Conservation (phyloP, 805 yeast species). For the Ascoidea asiatica region DNA sequence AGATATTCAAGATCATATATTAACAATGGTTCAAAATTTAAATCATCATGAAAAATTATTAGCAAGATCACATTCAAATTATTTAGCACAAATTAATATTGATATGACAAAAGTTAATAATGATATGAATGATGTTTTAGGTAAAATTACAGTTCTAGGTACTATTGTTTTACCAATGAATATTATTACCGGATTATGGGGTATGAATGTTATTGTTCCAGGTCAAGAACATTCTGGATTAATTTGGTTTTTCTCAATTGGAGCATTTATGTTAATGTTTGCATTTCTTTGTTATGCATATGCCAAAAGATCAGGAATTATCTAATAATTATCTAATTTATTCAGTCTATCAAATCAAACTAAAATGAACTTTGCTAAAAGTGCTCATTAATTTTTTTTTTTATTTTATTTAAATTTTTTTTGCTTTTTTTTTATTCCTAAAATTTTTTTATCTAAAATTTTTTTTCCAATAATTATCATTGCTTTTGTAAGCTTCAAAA, state of each 20-base stretch:
- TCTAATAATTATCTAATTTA: no score
- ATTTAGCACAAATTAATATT: conserved; percentile 90
- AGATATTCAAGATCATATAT: conserved; percentile 94
- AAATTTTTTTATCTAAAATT: no score
- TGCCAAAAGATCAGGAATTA: conserved; percentile 31
- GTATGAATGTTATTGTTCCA: conserved; percentile 95
- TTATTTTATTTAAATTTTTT: no score
- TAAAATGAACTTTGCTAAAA: no score
- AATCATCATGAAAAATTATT: conserved; percentile 90
- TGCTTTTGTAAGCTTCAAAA: no score
- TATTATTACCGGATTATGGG: conserved; percentile 95
- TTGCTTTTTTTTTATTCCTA: no score
- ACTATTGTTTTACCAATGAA: conserved; percentile 92
- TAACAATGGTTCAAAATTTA: conserved; percentile 91
- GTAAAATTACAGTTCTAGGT: conserved; percentile 87
- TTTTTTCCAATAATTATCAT: no score
- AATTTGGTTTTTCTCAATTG: conserved; percentile 50
- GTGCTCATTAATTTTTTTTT: no score
- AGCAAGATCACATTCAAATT: conserved; percentile 92
- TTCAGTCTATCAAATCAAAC: no score
- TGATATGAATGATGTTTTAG: conserved; percentile 92
- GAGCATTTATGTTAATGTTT: conserved; percentile 29
- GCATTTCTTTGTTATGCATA: conserved; percentile 33
- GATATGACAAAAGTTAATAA: conserved; percentile 97
- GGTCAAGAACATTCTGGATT: conserved; percentile 64